These are phyloP conservation scores for Carex arenaria DNA, from an alignment of 202 grass and related monocot genomes.

Conservation along the genomic window DNA sequence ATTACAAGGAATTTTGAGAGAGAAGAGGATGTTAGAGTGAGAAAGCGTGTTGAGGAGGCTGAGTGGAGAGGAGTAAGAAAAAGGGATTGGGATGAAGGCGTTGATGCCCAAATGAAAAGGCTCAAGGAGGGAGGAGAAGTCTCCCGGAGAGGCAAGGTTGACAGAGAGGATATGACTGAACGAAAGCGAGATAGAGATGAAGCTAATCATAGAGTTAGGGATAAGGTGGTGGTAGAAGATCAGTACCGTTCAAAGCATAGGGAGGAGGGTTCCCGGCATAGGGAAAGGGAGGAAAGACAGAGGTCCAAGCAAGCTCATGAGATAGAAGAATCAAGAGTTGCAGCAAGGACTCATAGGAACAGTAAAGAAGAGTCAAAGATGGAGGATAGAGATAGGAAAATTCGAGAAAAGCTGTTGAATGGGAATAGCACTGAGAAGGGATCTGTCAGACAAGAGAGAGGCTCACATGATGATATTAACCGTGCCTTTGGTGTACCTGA, in stretches of 20 bases:
- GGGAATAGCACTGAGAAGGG: constrained; percentile 41
- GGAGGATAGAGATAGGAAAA: constrained; percentile 26
- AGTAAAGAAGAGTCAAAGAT: constrained; percentile 34
- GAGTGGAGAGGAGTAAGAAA: constrained; percentile 73
- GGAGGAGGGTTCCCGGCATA: constrained; percentile 63
- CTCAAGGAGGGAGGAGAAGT: constrained; percentile 81
- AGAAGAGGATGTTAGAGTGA: constrained; percentile 58
- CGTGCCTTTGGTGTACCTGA: constrained; percentile 53
- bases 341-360: constrained; percentile 31
- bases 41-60: constrained; percentile 60
- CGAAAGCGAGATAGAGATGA: constrained; percentile 53
- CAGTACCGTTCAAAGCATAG: constrained; percentile 55
- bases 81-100: constrained; percentile 50
- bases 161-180: constrained; percentile 65
- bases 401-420: constrained; percentile 47
- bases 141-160: constrained; percentile 59
- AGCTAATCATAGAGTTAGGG: constrained; percentile 55
- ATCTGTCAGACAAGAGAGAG: constrained; percentile 67
- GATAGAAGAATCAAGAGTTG: constrained; percentile 75
- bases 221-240: constrained; percentile 62
- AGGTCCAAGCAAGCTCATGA: constrained; percentile 68
- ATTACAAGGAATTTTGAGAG: constrained; percentile 54
- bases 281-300: constrained; percentile 85
- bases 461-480: constrained; percentile 44
- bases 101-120: constrained; percentile 72